Base-by-base conservation (phyloP, 2,329 filamentous ascomycete species). In the Verticillium klebahnii region DNA sequence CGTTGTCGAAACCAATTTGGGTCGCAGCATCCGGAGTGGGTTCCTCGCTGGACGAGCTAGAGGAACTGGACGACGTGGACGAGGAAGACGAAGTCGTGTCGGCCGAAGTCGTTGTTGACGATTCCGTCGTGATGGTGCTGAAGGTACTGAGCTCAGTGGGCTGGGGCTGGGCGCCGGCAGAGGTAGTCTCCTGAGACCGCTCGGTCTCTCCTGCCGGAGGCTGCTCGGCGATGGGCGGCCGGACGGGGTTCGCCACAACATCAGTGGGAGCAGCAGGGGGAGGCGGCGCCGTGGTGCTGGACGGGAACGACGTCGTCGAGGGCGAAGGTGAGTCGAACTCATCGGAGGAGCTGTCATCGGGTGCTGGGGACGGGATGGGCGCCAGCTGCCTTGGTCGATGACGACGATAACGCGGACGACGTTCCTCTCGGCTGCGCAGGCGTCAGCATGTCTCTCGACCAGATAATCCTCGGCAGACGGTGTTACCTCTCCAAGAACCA, bases 251-350 rank as follows among this genome's bases (percentile, higher is more conserved):
- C 17, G 45, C 45, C 45, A 52, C 45, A 19, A 52, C 14, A 9
- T 55, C 57, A 15, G 61, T 40, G 19, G 63, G 61, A 6, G 56
- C 34, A n/a, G 61, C 61, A 6, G 61, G 56, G 40, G 60, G 52
- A 63, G 57, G 9, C 45, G 59, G 45, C n/a, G 34, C 36, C n/a
- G 56, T 54, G 3, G 57, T 52, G n/a, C 39, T 40, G 29, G 56
- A 40, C 12, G 63, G 58, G 39, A 65, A 64, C 1, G 23, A 56
- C 0, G 60, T 31, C n/a, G 50, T 23, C 3, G 55, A 17, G 0
- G 64, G 64, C 25, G 64, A 65, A 1, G 64, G 64, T 0, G 64
- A 65, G 57, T 65, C 60, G 17, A 61, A 54, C 15, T 55, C 59
- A 34, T 64, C 64, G 45, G 45, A 52, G 45, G 45, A 52, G 19